Base-by-base conservation (phyloP, 2,329 filamentous ascomycete genomes). In the Beauveria asiatica region DNA sequence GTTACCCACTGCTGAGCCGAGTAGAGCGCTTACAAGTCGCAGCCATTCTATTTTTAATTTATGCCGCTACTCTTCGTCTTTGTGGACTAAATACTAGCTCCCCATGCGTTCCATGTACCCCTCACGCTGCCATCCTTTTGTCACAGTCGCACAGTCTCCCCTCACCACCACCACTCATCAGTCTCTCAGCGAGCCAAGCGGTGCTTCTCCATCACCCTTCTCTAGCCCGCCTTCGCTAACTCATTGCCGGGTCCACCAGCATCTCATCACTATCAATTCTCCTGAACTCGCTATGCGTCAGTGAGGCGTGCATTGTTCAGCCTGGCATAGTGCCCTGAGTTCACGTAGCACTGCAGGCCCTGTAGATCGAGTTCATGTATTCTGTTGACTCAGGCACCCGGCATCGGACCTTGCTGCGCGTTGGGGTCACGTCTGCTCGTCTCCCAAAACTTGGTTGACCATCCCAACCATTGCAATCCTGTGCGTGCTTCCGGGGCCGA, bases 21-120 rank as follows among this genome's bases (percentile, higher is more conserved):
- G 30, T 33, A 33, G 3, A 62, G 65, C 65, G 64, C 64, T 63
- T 65, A 63, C 25, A 53, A 13, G 23, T 13, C 21, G 51, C 10
- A 21, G 42, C 2, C 37, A 9, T 30, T 39, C 71, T 74, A 73
- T 73, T 74, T 72, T 71, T 73, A 69, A 68, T 70, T 72, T 69
- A 67, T 65, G 64, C 68, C 69, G 59, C 57, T 64, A 67, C 66
- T 30, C 48, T 53, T 37, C n/a, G 25, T 39, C 10, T 45, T 60
- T 56, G 9, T 25, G 56, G 60, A 53, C 61, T 61, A 63, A 66
- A 62, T 64, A 46, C 57, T 46, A 52, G 25, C 45, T 33, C 25
- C 3, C 4, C 23, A 39, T n/a, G 16, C 23, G 11, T 23, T 5
- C 5, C 19, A 59, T 52, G 57, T 59, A 52, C 57, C 49, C 41